These are phyloP conservation scores for Phaseolus lunatus DNA, from an alignment of 306 rosid species.

Conservation along the genomic window DNA sequence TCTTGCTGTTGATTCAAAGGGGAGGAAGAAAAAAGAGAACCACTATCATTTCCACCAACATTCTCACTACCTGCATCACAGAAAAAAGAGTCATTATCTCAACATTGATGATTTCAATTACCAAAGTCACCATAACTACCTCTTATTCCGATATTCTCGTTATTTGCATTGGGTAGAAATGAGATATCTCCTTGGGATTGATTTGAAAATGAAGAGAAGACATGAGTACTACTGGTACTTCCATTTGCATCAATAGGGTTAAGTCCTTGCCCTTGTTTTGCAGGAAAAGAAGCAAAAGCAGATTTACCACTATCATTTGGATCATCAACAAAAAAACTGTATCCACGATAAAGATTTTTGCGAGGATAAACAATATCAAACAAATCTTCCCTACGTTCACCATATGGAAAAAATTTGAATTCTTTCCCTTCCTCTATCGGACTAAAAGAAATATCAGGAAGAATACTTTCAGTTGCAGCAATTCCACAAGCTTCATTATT, in stretches of 20 bases:
- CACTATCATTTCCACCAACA: not conserved
- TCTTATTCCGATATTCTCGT: not conserved
- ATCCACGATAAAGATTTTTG: not conserved
- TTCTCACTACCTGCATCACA: not conserved
- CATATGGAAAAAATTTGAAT: not conserved
- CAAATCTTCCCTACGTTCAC: not conserved
- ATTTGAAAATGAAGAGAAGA: not conserved
- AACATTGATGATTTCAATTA: not conserved
- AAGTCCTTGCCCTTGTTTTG: not conserved
- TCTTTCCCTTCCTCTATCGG: not conserved
- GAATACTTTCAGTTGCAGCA: not conserved
- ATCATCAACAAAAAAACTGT: not conserved
- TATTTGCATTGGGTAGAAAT: not conserved
- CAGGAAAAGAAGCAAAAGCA: not conserved
- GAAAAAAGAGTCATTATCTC: not conserved
- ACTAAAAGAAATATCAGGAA: not conserved
- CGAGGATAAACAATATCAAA: conserved; percentile 3
- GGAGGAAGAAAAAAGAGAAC: not conserved
- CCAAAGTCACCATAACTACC: too few species aligned
- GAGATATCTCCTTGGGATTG: not conserved
- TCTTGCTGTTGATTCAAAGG: not conserved
- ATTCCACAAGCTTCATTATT: not conserved
- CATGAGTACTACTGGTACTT: not conserved
- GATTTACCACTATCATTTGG: not conserved
- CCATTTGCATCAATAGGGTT: not conserved